Evolutionary conservation across 2,329 filamentous ascomycete species (phyloP).

Genomic region (Sporothrix brunneoviolacea): DNA sequence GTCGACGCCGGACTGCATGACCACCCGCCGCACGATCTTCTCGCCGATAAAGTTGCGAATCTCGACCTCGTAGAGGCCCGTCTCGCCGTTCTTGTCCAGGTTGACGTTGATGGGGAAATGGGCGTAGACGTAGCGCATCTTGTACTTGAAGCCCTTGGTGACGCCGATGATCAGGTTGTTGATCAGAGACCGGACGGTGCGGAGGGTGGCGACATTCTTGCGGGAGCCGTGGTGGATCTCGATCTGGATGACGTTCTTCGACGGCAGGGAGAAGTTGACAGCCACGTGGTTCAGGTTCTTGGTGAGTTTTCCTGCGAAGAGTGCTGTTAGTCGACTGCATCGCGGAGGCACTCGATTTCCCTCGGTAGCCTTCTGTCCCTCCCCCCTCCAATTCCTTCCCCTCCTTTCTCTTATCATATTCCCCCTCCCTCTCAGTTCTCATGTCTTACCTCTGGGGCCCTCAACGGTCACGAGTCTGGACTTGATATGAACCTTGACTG

Average conservation of each 20-base stretch:
- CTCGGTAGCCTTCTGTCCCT: conserved; percentile 6
- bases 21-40: conserved; percentile 94
- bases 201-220: conserved; percentile 97
- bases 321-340: too few relatives aligned
- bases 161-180: conserved; percentile 98
- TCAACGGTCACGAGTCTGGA: conserved; percentile 94
- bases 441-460: conserved; percentile 74
- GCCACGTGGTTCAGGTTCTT: conserved; percentile 97
- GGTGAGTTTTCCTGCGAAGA: conserved; percentile 70
- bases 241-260: conserved; percentile 84
- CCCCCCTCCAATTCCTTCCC: conserved; percentile 19
- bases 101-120: conserved; percentile 99
- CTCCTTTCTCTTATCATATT: conserved; percentile 10
- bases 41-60: conserved; percentile 99
- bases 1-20: conserved; percentile 84
- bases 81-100: conserved; percentile 92
- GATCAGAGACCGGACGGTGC: conserved; percentile 96
- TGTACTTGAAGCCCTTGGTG: conserved; percentile 99
- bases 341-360: too few relatives aligned
- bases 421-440: neutral
- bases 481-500: conserved; percentile 98
- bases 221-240: conserved; percentile 97
- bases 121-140: conserved; percentile 99
- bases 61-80: conserved; percentile 83
- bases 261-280: conserved; percentile 87